Evolutionary conservation across 2,329 filamentous ascomycete genomes (phyloP).

Genomic region (Mycosphaerella sp.): DNA sequence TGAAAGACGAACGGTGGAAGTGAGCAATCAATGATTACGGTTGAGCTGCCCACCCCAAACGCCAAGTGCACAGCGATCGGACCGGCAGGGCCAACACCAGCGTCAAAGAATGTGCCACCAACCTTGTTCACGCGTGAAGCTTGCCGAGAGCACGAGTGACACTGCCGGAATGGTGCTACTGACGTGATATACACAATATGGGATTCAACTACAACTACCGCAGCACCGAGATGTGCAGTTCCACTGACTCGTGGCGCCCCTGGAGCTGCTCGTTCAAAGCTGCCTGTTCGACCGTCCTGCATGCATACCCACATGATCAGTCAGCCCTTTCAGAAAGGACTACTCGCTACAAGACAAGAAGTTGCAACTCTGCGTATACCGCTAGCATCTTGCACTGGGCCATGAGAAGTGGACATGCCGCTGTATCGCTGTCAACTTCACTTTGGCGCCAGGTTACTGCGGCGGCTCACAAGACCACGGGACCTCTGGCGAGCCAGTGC

Average conservation of each 20-base stretch:
- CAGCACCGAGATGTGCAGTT: neutral
- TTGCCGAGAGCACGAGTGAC: neutral
- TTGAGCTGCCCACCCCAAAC: conserved; percentile 7
- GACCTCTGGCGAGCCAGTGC: too few relatives aligned
- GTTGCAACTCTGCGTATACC: too few relatives aligned
- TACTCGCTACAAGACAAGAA: too few relatives aligned
- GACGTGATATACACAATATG: neutral
- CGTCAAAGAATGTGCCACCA: conserved; percentile 13
- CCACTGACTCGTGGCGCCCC: neutral
- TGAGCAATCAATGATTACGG: neutral
- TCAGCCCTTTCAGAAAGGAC: too few relatives aligned
- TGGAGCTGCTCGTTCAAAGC: neutral
- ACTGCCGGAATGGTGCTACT: neutral
- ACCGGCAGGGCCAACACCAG: conserved; percentile 8
- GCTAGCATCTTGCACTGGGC: too few relatives aligned
- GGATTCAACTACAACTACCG: neutral
- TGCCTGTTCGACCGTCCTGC: neutral
- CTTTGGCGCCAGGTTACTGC: too few relatives aligned
- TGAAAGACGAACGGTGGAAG: neutral
- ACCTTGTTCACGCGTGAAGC: conserved; percentile 13
- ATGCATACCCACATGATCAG: neutral
- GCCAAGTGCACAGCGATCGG: conserved; percentile 9
- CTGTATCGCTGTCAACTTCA: too few relatives aligned
- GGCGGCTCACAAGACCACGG: too few relatives aligned
- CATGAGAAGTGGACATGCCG: too few relatives aligned